Conservation (phyloP, 345 rosid species). For the Pistacia atlantica region DNA sequence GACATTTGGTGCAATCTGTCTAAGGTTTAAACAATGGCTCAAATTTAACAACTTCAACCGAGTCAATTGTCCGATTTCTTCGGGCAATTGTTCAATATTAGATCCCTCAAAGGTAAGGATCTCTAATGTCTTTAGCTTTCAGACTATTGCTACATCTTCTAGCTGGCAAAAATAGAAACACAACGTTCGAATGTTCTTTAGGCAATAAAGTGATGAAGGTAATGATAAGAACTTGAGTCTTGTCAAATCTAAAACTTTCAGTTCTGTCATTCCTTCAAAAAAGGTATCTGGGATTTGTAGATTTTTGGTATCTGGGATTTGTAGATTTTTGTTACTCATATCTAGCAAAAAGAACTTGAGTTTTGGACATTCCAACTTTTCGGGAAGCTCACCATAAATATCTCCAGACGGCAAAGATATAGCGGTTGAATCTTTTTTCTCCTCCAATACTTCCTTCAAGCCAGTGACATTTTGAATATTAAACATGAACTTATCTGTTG, state of each 20-base stretch:
- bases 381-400: constrained; percentile 18
- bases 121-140: constrained; percentile 10
- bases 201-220: constrained; percentile 21
- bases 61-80: constrained; percentile 17
- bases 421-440: background rate
- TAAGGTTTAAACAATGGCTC: constrained; percentile 13
- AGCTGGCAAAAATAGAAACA: background rate
- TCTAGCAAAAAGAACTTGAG: constrained; percentile 1
- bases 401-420: background rate
- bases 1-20: constrained; percentile 22
- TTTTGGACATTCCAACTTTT: constrained; percentile 10
- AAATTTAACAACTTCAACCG: constrained; percentile 23
- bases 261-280: constrained; percentile 19
- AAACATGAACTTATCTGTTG: constrained; percentile 8
- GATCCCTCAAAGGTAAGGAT: constrained; percentile 8
- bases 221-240: background rate
- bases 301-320: background rate
- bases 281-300: background rate
- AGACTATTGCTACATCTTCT: constrained; percentile 1
- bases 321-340: background rate
- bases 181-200: constrained; percentile 19
- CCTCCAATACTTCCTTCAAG: background rate
- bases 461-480: background rate
- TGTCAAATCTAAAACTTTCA: constrained; percentile 27
- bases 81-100: constrained; percentile 17